Conservation (phyloP, 371 early-diverging fungal species). For the Gilbertella persicaria region DNA sequence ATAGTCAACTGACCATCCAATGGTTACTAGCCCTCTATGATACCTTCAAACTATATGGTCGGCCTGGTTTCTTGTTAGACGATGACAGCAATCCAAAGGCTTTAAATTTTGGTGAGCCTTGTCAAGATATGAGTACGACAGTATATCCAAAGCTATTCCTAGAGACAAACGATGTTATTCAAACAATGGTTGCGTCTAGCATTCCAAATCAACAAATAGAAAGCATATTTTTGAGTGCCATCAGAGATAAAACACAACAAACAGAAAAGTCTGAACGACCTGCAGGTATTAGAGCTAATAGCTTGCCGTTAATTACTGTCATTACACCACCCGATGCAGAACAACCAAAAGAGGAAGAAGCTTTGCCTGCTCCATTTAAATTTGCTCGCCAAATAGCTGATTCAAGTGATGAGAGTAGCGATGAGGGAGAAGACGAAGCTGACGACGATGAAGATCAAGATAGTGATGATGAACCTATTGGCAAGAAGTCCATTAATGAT, state of each 20-base stretch:
- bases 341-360: slow-evolving; percentile 3
- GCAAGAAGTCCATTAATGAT: slow-evolving; percentile 18
- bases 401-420: slow-evolving; percentile 51
- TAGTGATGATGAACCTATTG: slow-evolving; percentile 47
- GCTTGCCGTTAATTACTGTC: slow-evolving; percentile 43
- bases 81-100: slow-evolving; percentile 26
- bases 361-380: slow-evolving; percentile 17
- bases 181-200: slow-evolving; percentile 16
- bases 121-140: slow-evolving; percentile 4
- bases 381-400: slow-evolving; percentile 43
- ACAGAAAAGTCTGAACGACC: slow-evolving; percentile 12
- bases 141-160: slow-evolving; percentile 30
- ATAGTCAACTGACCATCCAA: slow-evolving; percentile 32
- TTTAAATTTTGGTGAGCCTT: slow-evolving; percentile 40
- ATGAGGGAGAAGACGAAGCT: slow-evolving; percentile 30
- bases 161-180: slow-evolving; percentile 31
- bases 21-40: slow-evolving; percentile 48
- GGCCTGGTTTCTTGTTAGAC: slow-evolving; percentile 32
- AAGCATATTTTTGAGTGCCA: slow-evolving; percentile 8
- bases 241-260: slow-evolving; percentile 4
- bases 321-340: slow-evolving; percentile 16
- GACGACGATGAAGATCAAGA: slow-evolving; percentile 23
- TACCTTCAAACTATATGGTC: slow-evolving; percentile 51
- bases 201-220: slow-evolving; percentile 12
- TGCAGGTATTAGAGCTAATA: slow-evolving; percentile 36